Evolutionary conservation across 805 yeast genomes (phyloP), one percentile per base, ranked within the genome.

Genomic region (Yarrowia sp.): DNA sequence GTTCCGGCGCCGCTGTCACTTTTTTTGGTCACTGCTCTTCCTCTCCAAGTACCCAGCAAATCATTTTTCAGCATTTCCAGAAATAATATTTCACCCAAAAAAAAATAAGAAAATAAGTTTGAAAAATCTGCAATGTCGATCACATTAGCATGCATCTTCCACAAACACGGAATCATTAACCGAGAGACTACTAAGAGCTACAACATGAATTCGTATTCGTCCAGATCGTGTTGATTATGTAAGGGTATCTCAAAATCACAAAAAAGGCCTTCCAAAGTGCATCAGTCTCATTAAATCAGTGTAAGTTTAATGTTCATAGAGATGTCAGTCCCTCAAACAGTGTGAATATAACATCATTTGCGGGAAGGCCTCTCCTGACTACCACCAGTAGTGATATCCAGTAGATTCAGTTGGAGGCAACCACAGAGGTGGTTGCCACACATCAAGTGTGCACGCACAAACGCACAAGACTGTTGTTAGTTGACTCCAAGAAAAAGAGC

Each of bases 311-410:
- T 49, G 58, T 51, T 51, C 58, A 51, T 35, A 22, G 58, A 51
- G 58, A 51, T 51, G 58, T 51, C 58, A 51, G 58, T 51, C 58
- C 58, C 58, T 51, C 58, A 51, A 51, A 51, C 58, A 51, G 58
- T 51, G 58, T 51, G 58, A 51, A 51, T 51, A 51, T 33, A 35
- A 35, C 58, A 51, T 51, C 58, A 51, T 51, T 51, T 51, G 58
- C 58, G 32, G 6, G 24, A 32, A 35, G 31, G 42, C 42, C 42
- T 51, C 58, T 35, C 58, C 58, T 51, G 42, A 35, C 42, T 35
- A 51, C 42, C 42, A 25, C 58, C 58, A 35, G 58, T 51, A 51
- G 58, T 25, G 36, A 22, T 51, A 51, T 33, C 32, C 58, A 51
- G 58, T 22, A 51, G 58, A 51, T 49, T 22, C 29, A 24, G 18